Evolutionary conservation across 495 filamentous ascomycete species (phyloP).

Genomic region (Daldinia childiae): DNA sequence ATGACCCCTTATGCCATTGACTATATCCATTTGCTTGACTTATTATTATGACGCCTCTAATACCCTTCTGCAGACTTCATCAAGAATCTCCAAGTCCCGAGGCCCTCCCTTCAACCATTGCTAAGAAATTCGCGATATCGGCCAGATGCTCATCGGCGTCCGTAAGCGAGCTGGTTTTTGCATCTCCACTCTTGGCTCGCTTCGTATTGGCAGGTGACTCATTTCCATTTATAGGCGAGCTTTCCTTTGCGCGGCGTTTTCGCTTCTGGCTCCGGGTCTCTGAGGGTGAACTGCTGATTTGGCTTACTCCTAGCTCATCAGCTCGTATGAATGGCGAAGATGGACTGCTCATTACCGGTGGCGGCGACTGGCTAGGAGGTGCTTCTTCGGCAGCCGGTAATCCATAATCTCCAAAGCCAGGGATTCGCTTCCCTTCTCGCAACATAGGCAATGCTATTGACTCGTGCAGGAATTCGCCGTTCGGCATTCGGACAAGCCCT

Average conservation of each 20-base stretch:
- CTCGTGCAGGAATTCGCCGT: constrained; percentile 56
- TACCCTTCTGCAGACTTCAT: neutral
- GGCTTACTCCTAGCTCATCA: neutral
- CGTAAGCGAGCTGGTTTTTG: neutral
- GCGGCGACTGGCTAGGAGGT: constrained; percentile 33
- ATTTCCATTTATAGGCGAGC: constrained; percentile 18
- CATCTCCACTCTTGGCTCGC: constrained; percentile 34
- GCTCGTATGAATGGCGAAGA: constrained; percentile 10
- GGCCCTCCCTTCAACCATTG: constrained; percentile 14
- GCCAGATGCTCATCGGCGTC: constrained; percentile 34
- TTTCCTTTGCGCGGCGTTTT: constrained; percentile 35
- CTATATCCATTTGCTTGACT: constrained; percentile 1
- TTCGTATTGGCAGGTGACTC: constrained; percentile 25
- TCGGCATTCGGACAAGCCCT: constrained; percentile 55
- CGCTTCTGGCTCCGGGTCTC: constrained; percentile 33
- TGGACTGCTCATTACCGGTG: constrained; percentile 3
- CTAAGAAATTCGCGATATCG: constrained; percentile 38
- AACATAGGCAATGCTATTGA: constrained; percentile 49
- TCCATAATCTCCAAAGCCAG: constrained; percentile 43
- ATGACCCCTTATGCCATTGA: neutral
- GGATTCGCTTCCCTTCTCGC: constrained; percentile 41
- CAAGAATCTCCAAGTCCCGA: neutral
- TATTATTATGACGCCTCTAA: neutral
- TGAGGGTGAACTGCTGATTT: constrained; percentile 24
- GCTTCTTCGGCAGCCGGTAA: constrained; percentile 30